Percentiles rank a stretch among this genome's conserved stretches.
These are phyloP conservation scores for Solanum dulcamara DNA, from an alignment of 257 asterid species.

Conservation along the genomic window DNA sequence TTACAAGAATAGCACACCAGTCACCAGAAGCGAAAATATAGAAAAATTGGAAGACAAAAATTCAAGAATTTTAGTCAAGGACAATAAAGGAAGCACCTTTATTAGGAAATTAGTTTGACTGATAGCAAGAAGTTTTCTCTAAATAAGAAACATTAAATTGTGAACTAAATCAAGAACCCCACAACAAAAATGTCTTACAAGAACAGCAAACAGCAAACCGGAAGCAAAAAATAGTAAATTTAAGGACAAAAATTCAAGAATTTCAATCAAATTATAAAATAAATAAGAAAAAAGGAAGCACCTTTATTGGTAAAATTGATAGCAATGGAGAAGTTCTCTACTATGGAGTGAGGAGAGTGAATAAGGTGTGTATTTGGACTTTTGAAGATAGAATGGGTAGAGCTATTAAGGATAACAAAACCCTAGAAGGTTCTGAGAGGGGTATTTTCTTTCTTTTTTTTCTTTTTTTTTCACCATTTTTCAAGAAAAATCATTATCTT, in stretches of 20 bases:
- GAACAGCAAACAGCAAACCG: not conserved
- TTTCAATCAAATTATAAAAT: not conserved
- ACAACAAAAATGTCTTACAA: not conserved
- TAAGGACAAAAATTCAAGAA: not conserved
- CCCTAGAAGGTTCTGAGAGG: slow-evolving; percentile 39
- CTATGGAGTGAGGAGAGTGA: not conserved
- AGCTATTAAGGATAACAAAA: slow-evolving; percentile 32
- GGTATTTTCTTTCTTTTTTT: not conserved
- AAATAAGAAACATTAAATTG: not conserved
- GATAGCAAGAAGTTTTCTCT: not conserved
- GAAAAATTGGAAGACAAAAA: not conserved
- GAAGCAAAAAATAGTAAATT: not conserved
- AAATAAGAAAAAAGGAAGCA: not conserved
- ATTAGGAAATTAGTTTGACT: not conserved
- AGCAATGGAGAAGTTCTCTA: not conserved
- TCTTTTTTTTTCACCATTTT: not conserved
- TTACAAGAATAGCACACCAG: not conserved
- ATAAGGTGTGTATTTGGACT: not conserved
- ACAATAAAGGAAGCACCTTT: not conserved
- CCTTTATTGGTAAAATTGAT: not conserved
- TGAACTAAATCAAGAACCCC: not conserved
- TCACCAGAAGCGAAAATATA: not conserved
- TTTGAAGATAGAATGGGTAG: not conserved
- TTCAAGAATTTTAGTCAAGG: not conserved
- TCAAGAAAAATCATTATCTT: too few species aligned